Evolutionary conservation across 208 protist species (phyloP).

Genomic region (Kentomonas sorsogonicus): DNA sequence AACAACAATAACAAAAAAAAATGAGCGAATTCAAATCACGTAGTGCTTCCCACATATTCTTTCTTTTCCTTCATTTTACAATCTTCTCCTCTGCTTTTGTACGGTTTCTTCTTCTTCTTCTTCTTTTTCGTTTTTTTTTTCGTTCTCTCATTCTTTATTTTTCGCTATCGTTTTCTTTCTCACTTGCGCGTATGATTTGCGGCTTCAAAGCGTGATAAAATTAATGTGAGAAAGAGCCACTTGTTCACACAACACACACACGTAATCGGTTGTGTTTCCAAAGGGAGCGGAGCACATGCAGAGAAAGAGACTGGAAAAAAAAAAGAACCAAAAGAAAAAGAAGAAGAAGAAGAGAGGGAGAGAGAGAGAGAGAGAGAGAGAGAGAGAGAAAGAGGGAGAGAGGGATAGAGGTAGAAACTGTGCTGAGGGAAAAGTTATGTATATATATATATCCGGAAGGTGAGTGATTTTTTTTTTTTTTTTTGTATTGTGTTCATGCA

Average conservation of each 20-base stretch:
- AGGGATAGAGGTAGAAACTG: background rate
- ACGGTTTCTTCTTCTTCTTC: conserved; percentile 4
- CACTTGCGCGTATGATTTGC: conserved; percentile 56
- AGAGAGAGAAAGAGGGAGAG: background rate
- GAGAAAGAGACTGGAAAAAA: no score
- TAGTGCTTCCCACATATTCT: background rate
- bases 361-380: conserved; percentile 4
- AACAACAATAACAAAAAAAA: conserved; percentile 7
- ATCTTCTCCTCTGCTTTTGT: conserved; percentile 4
- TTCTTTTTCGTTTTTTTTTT: no score
- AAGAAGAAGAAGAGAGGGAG: conserved; percentile 17
- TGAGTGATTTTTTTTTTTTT: conserved; percentile 4
- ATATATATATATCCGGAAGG: background rate
- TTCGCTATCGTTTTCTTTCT: conserved; percentile 15
- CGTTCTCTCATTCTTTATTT: no score
- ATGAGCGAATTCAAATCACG: background rate
- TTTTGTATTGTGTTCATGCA: background rate
- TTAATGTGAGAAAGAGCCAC: conserved; percentile 5
- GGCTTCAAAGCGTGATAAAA: conserved; percentile 55
- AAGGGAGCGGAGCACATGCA: no score
- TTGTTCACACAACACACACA: background rate
- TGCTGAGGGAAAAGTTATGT: background rate
- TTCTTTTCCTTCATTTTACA: conserved; percentile 24
- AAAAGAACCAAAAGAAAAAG: conserved; percentile 8
- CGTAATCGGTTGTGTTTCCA: background rate